These are phyloP conservation scores for Tulasnella sp. DNA, from an alignment of 768 basidiomycete species.

Conservation along the genomic window DNA sequence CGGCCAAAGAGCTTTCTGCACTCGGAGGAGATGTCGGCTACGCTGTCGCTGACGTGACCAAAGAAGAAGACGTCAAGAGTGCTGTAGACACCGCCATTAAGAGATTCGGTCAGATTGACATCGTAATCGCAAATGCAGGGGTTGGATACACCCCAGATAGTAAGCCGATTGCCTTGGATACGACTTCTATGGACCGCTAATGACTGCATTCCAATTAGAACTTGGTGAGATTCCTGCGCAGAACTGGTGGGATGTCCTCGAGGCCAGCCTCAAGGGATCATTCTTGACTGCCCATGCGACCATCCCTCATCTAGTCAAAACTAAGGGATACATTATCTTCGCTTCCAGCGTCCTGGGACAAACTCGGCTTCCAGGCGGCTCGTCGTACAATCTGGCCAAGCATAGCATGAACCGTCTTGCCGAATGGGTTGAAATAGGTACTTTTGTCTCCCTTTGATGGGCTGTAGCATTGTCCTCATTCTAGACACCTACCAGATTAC, in stretches of 20 bases:
- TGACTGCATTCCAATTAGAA: not conserved
- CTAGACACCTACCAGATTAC: not conserved
- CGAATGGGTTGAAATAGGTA: slow-evolving; percentile 12
- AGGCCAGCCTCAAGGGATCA: not conserved
- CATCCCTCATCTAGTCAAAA: not conserved
- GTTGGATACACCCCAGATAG: too few species aligned
- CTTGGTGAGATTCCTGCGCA: not conserved
- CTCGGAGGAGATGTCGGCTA: slow-evolving; percentile 14
- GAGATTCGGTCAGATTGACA: slow-evolving; percentile 24
- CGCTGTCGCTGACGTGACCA: slow-evolving; percentile 21
- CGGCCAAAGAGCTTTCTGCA: slow-evolving; percentile 20
- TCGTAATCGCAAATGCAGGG: slow-evolving; percentile 25
- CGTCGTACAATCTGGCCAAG: slow-evolving; percentile 10
- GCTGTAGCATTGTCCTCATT: not conserved
- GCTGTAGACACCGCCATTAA: slow-evolving; percentile 20
- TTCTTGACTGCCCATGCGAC: slow-evolving; percentile 3
- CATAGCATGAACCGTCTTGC: slow-evolving; percentile 10
- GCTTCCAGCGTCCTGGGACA: slow-evolving; percentile 13
- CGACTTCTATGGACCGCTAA: too few species aligned
- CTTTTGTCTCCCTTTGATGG: not conserved
- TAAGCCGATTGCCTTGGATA: too few species aligned
- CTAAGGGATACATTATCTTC: slow-evolving; percentile 18
- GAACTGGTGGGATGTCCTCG: slow-evolving; percentile 3
- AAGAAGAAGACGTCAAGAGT: slow-evolving; percentile 19
- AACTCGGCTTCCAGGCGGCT: not conserved